Evolutionary conservation across 1,139 yeast genomes (phyloP).

Genomic region (Yamadazyma triangularis): DNA sequence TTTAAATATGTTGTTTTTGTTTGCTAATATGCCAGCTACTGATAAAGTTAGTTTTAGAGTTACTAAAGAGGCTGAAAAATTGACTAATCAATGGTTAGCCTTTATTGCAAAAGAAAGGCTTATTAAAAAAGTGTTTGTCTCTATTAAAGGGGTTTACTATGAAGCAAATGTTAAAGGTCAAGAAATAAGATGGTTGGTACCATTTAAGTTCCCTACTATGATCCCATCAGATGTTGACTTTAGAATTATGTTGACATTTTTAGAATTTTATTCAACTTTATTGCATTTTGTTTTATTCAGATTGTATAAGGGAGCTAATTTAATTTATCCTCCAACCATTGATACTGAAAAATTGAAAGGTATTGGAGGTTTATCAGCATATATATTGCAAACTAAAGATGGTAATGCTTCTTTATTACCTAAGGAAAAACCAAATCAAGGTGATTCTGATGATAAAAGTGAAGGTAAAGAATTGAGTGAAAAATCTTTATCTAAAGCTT

Average conservation of each 20-base stretch:
- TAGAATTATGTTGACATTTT: constrained; percentile 92
- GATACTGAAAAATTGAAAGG: constrained; percentile 71
- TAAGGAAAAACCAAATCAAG: constrained; percentile 9
- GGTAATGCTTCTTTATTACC: constrained; percentile 41
- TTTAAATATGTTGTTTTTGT: constrained; percentile 86
- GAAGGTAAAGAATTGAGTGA: constrained; percentile 38
- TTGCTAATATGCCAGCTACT: constrained; percentile 93
- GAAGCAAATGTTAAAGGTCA: constrained; percentile 89
- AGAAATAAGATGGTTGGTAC: constrained; percentile 93
- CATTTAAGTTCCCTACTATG: constrained; percentile 93
- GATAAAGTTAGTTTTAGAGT: constrained; percentile 74
- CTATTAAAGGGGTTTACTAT: constrained; percentile 95
- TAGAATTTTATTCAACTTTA: constrained; percentile 91
- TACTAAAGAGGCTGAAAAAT: constrained; percentile 78
- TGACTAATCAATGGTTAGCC: constrained; percentile 95
- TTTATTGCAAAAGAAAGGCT: constrained; percentile 81
- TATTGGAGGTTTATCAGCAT: constrained; percentile 86
- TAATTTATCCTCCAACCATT: constrained; percentile 88
- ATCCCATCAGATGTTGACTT: constrained; percentile 94
- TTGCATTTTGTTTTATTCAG: constrained; percentile 83
- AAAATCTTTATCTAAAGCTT: constrained; percentile 46
- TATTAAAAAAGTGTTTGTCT: constrained; percentile 85
- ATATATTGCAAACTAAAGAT: constrained; percentile 52
- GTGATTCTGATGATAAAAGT: constrained; percentile 19
- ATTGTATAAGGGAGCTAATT: constrained; percentile 77